These are phyloP conservation scores for Lactarius psammicola DNA, from an alignment of 768 basidiomycete species.

Conservation along the genomic window DNA sequence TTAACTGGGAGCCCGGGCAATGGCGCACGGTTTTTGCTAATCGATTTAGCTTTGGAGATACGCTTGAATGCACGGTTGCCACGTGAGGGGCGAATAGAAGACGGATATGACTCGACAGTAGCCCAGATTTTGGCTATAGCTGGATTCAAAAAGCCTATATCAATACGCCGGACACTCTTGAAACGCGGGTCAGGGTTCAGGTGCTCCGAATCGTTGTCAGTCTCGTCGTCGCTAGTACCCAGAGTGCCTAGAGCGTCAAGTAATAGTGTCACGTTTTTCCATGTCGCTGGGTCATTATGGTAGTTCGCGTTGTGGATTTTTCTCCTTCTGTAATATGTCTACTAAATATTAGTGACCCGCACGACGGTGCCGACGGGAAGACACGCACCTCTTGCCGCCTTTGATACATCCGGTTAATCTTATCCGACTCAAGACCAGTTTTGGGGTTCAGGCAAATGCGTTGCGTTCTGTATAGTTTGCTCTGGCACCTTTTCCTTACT, in stretches of 20 bases:
- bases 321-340: conserved; percentile 4
- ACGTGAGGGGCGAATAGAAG: too few species aligned
- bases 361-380: neutral
- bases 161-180: conserved; percentile 2
- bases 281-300: neutral
- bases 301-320: neutral
- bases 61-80: too few species aligned
- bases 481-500: conserved; percentile 8
- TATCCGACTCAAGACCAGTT: neutral
- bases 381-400: conserved; percentile 5
- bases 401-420: neutral
- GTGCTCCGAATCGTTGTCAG: neutral
- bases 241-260: neutral
- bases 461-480: neutral
- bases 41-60: too few species aligned
- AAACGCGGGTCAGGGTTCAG: neutral
- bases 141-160: neutral
- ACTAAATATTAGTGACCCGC: neutral
- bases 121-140: too few species aligned
- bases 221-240: neutral
- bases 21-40: too few species aligned
- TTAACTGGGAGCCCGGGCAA: too few species aligned
- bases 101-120: too few species aligned
- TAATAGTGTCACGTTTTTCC: neutral
- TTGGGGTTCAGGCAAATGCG: too few species aligned